Conservation (phyloP, 768 basidiomycete species). For the Suillus fuscotomentosus region DNA sequence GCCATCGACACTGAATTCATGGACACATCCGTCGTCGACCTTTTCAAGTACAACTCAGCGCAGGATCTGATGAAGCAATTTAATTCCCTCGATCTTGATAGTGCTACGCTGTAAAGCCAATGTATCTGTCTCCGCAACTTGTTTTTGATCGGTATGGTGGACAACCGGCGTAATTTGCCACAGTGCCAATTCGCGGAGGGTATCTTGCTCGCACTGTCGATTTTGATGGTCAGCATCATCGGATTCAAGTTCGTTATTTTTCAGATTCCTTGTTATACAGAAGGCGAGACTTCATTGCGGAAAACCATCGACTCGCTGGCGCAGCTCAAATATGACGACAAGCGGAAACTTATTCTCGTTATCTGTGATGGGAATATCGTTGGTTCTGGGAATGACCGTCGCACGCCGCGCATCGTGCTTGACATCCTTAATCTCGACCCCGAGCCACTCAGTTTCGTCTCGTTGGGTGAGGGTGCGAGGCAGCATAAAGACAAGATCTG, state of each 20-base stretch:
- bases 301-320: constrained; percentile 93
- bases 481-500: constrained; percentile 98
- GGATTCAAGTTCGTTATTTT: constrained; percentile 97
- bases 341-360: constrained; percentile 68
- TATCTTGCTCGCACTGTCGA: constrained; percentile 84
- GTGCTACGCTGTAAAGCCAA: constrained; percentile 63
- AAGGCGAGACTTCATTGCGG: constrained; percentile 84
- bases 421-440: constrained; percentile 83
- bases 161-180: constrained; percentile 85
- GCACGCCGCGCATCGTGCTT: constrained; percentile 64
- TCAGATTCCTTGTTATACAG: constrained; percentile 98
- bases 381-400: constrained; percentile 63
- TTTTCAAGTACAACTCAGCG: constrained; percentile 76
- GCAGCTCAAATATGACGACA: constrained; percentile 95
- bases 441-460: constrained; percentile 91
- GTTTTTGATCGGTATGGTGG: constrained; percentile 88
- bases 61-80: constrained; percentile 78
- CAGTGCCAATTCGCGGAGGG: constrained; percentile 92
- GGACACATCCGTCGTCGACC: constrained; percentile 58
- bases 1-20: constrained; percentile 63
- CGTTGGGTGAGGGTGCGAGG: constrained; percentile 90
- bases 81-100: constrained; percentile 59
- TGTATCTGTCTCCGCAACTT: constrained; percentile 90
- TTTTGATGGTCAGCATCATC: constrained; percentile 93
- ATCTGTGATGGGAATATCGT: constrained; percentile 75